Base-by-base conservation (phyloP, 306 rosid species). In the Hippophae tibetana region DNA sequence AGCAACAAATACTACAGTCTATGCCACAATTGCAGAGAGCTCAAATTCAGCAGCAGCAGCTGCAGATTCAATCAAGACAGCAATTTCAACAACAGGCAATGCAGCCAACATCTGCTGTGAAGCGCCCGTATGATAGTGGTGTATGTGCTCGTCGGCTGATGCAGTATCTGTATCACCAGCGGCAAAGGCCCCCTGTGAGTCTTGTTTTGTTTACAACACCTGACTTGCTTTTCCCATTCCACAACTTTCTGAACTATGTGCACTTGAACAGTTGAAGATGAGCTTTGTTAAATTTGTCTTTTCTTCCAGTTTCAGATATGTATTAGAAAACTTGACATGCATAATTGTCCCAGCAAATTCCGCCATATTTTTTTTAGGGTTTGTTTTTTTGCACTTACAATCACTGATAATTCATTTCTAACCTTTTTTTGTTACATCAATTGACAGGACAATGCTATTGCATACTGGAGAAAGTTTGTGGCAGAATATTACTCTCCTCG, bases 391-490 rank as follows among this genome's bases (percentile, higher is more conserved):
- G 38, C 23, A 18, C 23, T 14, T 27, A n/a, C 48, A 0, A 13
- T 31, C 43, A 44, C 27, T 43, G 27, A 47, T 7, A 10, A 2
- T 5, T 52, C 13, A 52, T n/a, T 50, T 47, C 46, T 44, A 67
- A 70, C 18, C 68, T 68, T 54, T 38, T 40, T 25, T 9, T 7
- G 59, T 58, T 65, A 56, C 62, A 40, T 8, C 5, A 50, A 9
- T 60, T 67, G 57, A 64, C 84, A 93, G 99, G 97, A 93, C 50
- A 93, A 88, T 57, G 75, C 84, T 62, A 82, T 93, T 73, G 95
- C 89, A 10, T 93, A 93, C 73, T 93, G 99, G 99, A 88, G 90
- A 68, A 93, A 93, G 78, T 93, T 93, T 79, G 97, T 93, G 59
- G 72, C 94, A 11, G 97, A 88, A 68, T 93, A 88, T 73, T 93